Conservation (phyloP, 257 asterid species). For the Scutellaria barbata region DNA sequence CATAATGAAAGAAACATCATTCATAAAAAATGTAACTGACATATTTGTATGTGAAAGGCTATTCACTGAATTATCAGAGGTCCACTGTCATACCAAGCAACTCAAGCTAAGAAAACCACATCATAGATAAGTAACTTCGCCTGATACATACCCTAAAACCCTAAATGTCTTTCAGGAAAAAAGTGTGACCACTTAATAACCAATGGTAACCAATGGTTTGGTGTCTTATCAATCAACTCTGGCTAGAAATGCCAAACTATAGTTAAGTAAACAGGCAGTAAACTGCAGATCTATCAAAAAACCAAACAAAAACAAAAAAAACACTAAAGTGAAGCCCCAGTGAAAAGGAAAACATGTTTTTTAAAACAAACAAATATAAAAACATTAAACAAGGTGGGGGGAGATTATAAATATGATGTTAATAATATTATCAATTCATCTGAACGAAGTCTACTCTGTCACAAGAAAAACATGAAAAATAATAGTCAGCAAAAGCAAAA, state of each 20-base stretch:
- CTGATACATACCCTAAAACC: constrained; percentile 8
- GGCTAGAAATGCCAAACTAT: constrained; percentile 19
- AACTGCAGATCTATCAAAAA: constrained; percentile 6
- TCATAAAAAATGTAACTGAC: constrained; percentile 5
- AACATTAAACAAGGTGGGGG: not conserved
- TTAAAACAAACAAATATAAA: not conserved
- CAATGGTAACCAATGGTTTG: constrained; percentile 8
- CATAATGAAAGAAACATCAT: constrained; percentile 30
- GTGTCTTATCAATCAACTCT: constrained; percentile 13
- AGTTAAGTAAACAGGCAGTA: constrained; percentile 12
- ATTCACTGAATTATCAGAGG: constrained; percentile 15
- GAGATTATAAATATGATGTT: not conserved
- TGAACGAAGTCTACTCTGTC: constrained; percentile 8
- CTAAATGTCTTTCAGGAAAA: constrained; percentile 13
- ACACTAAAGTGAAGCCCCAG: not conserved
- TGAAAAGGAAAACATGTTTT: not conserved
- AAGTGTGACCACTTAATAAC: not conserved
- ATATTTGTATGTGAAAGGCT: constrained; percentile 16
- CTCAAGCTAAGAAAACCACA: constrained; percentile 17
- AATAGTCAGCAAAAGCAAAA: constrained; percentile 13
- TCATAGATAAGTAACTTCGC: not conserved
- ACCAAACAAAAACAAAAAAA: not conserved
- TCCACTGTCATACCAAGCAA: not conserved
- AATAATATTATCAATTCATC: not conserved
- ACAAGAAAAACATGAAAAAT: constrained; percentile 22